Conservation (phyloP, 148 eudicot genomes). For the Chenopodium album region DNA sequence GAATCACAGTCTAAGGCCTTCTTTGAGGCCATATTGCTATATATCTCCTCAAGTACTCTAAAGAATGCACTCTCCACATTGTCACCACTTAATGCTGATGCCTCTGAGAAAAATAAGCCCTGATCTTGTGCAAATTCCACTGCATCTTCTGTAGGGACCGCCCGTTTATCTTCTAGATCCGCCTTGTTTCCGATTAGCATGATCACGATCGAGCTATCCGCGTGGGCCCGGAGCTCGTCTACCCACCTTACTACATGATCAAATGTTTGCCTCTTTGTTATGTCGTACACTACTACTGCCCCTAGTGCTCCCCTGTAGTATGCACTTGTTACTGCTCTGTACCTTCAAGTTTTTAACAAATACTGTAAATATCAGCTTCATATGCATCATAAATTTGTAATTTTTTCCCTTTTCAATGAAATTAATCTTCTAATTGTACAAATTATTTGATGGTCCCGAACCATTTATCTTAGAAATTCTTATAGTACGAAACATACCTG, state of each 20-base stretch:
- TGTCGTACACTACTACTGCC: conserved; percentile 77
- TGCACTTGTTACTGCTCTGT: conserved; percentile 90
- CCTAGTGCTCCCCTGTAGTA: conserved; percentile 90
- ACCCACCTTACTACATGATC: conserved; percentile 85
- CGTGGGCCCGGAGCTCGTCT: conserved; percentile 77
- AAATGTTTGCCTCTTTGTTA: conserved; percentile 64
- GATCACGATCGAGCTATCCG: conserved; percentile 71
- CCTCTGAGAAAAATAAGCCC: conserved; percentile 69
- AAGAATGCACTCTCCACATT: conserved; percentile 76
- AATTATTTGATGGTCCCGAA: background rate
- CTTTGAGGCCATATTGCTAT: conserved; percentile 47
- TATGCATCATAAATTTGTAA: background rate
- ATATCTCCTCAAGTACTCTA: conserved; percentile 60
- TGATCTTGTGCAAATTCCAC: conserved; percentile 70
- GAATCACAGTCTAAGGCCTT: conserved; percentile 44
- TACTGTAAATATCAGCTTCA: background rate
- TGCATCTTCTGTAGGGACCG: conserved; percentile 64
- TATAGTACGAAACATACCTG: too few relatives aligned
- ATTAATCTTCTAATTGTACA: too few relatives aligned
- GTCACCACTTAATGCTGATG: conserved; percentile 74
- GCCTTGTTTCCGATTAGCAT: conserved; percentile 82
- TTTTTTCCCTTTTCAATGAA: too few relatives aligned
- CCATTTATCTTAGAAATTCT: background rate
- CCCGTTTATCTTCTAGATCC: conserved; percentile 58
- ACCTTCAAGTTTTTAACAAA: conserved; percentile 32